Evolutionary conservation across 352 stramenopile genomes (phyloP).

Genomic region (Globisporangium iwayamae): DNA sequence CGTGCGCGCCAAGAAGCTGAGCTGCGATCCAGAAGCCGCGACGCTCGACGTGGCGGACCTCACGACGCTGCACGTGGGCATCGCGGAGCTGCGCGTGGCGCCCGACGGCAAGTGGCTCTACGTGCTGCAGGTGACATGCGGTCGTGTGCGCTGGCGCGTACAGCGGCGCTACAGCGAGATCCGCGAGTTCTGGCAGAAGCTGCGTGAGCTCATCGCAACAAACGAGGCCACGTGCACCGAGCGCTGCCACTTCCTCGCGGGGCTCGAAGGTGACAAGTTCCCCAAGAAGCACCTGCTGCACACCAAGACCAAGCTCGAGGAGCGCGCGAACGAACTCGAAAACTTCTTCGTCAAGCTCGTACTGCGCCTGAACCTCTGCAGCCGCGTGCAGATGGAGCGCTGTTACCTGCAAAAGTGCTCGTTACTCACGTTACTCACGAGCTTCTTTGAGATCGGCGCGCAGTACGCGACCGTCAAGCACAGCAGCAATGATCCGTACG

Average conservation of each 20-base stretch:
- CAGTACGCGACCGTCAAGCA: constrained; percentile 12
- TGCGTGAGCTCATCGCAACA: constrained; percentile 33
- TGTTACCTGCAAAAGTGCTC: constrained; percentile 46
- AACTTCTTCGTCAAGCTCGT: constrained; percentile 59
- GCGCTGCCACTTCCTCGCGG: constrained; percentile 61
- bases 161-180: constrained; percentile 71
- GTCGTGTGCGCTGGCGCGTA: constrained; percentile 41
- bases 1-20: constrained; percentile 22
- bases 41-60: constrained; percentile 32
- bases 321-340: constrained; percentile 47
- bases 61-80: constrained; percentile 42
- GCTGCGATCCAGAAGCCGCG: constrained; percentile 19
- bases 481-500: constrained; percentile 17
- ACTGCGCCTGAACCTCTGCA: constrained; percentile 69
- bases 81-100: constrained; percentile 54
- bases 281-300: constrained; percentile 70
- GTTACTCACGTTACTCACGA: constrained; percentile 35
- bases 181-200: constrained; percentile 56
- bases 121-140: constrained; percentile 56
- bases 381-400: constrained; percentile 31
- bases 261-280: constrained; percentile 70
- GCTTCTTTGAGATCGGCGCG: constrained; percentile 49
- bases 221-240: constrained; percentile 42
- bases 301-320: constrained; percentile 61
- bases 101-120: constrained; percentile 66